Base-by-base conservation (phyloP, 148 eudicot genomes). In the Camellia sinensis region DNA sequence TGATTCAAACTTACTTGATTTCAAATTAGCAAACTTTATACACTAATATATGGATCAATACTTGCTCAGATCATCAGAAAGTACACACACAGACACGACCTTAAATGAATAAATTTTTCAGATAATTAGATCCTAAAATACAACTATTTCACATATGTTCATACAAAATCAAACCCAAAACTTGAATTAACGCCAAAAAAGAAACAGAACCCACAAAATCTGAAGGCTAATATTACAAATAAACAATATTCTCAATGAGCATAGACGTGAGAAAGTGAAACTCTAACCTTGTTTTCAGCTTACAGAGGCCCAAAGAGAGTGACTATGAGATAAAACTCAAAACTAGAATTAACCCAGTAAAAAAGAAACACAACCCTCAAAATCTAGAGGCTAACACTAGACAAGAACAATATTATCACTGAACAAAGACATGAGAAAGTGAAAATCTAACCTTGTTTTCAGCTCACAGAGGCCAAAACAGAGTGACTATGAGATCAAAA, bases 261-360 rank as follows among this genome's bases (percentile, higher is more conserved):
- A 54, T 13, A 66, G 46, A 74, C 12, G 1, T 10, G 64, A 67
- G 50, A 75, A 44, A 69, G 62, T 21, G 79, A 17, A 76, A 76
- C 19, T 41, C 60, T 41, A 17, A 75, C 79, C 82, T 76, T 79
- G 68, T 37, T 61, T 50, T 59, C 14, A 77, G 52, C 73, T 78
- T 43, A 14, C 15, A 67, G 79, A 68, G 67, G 76, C 22, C 45
- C 22, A 57, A 44, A 6, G 11, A 73, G 72, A 73, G 81, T 14
- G 67, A 73, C 54, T 41, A 22, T 65, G 45, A 29, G 37, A 29
- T 29, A 29, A 65, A 56, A 59, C 43, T 5, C 64, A 78, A 56
- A 67, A 67, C 63, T 14, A 50, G 43, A 21, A 46, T 53, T 9
- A 41, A 8, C 0, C 7, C 15, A 29, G 37, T 37, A 29, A 57